Evolutionary conservation across 257 asterid genomes (phyloP), one percentile per base, ranked within the genome.

Genomic region (Fraxinus anomala): DNA sequence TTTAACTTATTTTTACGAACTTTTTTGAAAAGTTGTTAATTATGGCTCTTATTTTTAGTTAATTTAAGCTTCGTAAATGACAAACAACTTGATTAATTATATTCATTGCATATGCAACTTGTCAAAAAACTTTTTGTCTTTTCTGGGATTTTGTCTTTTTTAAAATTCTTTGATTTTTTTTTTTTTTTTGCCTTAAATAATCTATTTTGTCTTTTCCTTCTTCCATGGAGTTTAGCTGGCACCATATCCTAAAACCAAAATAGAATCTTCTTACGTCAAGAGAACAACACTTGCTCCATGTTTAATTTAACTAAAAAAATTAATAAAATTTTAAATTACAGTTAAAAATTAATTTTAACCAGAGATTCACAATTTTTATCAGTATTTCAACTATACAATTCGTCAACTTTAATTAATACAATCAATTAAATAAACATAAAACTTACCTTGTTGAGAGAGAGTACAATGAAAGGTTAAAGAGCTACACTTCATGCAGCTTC

Each of bases 51-150:
- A 54, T 37, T 54, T 59, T 54, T 0, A 7, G 11, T 7, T 24
- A 47, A 61, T 16, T 77, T 59, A 59, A 49, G 63, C 81, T 68
- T 80, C 82, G 66, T 77, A 63, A 86, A 81, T 82, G 63, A 33
- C 42, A 51, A 47, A 76, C 72, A 47, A 82, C 73, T 82, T 76
- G 85, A 67, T 73, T 54, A 68, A 70, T 34, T 63, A 63, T 49
- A 79, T 77, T 70, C 6, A 54, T 24, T 23, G 2, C 33, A 80
- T 47, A 76, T 74, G 73, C 84, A 81, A 85, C 59, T 82, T 79
- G 87, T 82, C 85, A 76, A 79, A 79, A 67, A 21, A 47, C 66
- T 65, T 80, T 80, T 70, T 76, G 81, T 61, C 68, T 61, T 61
- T 23, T 23, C 26, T 3, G 16, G 33, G n/a, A 14, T 9, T 63